Base-by-base conservation (phyloP, 2,329 filamentous ascomycete species). In the Fusarium sororula region DNA sequence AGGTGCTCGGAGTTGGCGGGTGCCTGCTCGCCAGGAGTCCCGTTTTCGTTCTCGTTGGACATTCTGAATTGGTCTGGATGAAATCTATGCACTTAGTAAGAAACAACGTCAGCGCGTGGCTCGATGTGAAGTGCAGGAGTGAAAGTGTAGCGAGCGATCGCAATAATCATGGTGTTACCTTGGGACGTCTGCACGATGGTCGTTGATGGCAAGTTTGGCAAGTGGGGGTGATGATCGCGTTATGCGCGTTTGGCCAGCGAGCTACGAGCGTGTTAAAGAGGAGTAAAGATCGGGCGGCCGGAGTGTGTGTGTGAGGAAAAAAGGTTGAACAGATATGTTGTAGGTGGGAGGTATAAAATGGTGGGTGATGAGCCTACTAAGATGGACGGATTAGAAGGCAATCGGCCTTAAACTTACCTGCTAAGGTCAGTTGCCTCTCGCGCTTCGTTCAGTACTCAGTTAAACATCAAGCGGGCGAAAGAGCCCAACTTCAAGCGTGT, bases 1-100 rank as follows among this genome's bases (percentile, higher is more conserved):
- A 99, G 88, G 84, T 99, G 96, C 85, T 98, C 96, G 37, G 86
- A 86, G 63, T 86, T 85, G 30, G 86, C 85, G 59, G 84, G 80
- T 37, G 85, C 82, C 32, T 83, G 79, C 63, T 86, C 85, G 77
- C 84, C 83, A 74, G 86, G 86, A 72, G 86, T 85, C 68, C 89
- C 85, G 75, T 87, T 84, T 78, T 87, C 85, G 70, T 81, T 79
- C 60, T 82, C 81, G 74, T 79, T 76, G 61, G 86, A 86, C 87
- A 90, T 90, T 41, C 63, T 84, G 83, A 72, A n/a, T 18, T 30
- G 37, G 12, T 45, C 53, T 38, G 24, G 47, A 5, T 14, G 28
- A 35, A 9, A 35, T 20, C 41, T 54, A 63, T 78, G 55, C 55
- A 62, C 56, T 45, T 30, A 26, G n/a, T 62, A 35, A 26, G 44